These are phyloP conservation scores for Cercospora beticola DNA, from an alignment of 2,329 filamentous ascomycete species.

Conservation along the genomic window DNA sequence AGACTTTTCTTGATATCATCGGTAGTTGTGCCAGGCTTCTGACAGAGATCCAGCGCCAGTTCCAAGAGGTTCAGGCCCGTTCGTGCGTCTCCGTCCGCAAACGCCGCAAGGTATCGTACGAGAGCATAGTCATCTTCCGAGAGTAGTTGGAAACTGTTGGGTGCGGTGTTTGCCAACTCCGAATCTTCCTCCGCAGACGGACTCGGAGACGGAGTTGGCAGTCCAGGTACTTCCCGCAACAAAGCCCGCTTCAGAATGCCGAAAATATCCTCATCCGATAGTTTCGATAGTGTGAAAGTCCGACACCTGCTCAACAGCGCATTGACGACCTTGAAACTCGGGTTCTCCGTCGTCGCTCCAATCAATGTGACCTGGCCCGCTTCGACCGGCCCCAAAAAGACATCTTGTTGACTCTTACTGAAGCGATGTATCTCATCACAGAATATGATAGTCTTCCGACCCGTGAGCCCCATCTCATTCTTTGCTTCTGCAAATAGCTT, in stretches of 20 bases:
- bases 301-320: constrained; percentile 86
- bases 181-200: constrained; percentile 24
- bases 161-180: not conserved
- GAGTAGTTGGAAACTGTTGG: constrained; percentile 47
- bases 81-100: constrained; percentile 88
- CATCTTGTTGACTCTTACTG: constrained; percentile 88
- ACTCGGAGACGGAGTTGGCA: constrained; percentile 41
- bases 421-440: constrained; percentile 97
- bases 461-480: constrained; percentile 75
- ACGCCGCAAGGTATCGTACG: constrained; percentile 76
- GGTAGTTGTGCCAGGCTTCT: constrained; percentile 62
- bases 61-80: constrained; percentile 92
- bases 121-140: constrained; percentile 68
- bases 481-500: constrained; percentile 84
- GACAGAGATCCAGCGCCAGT: constrained; percentile 75
- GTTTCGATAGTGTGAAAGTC: constrained; percentile 79
- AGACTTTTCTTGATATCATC: constrained; percentile 76
- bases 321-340: constrained; percentile 86
- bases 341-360: constrained; percentile 95
- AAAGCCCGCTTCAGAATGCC: constrained; percentile 76
- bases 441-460: constrained; percentile 91
- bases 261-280: constrained; percentile 69
- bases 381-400: constrained; percentile 91
- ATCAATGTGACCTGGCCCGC: constrained; percentile 86
- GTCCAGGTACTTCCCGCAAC: constrained; percentile 53